phyloP scores from a whole-genome alignment of 164 flowering plant genomes.

The Taxillus chinensis region DNA sequence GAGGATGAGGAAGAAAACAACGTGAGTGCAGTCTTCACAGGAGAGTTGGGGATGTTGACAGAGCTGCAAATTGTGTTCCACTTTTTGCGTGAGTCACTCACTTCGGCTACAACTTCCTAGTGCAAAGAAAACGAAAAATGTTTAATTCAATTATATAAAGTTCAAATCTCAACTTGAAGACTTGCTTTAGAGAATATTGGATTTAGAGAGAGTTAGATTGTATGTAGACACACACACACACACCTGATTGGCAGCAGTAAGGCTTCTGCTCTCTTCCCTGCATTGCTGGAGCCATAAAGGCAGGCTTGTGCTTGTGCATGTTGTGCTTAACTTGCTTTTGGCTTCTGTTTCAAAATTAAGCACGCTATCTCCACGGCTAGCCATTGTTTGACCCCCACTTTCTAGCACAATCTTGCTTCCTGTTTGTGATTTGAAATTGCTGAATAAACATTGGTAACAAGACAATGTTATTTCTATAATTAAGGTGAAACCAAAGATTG shows the following conservation, averaged over 20 bases:
- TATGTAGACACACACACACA: not conserved
- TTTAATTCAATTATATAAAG: not conserved
- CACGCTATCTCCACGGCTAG: not conserved
- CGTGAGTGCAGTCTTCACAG: conserved; percentile 37
- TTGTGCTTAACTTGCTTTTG: not conserved
- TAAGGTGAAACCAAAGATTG: not conserved
- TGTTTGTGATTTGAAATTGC: not conserved
- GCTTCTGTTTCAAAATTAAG: not conserved
- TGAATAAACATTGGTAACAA: conserved; percentile 1
- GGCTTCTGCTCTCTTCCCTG: not conserved
- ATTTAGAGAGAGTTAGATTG: not conserved
- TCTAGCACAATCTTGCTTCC: too few relatives aligned
- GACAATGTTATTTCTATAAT: not conserved
- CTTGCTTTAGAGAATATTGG: not conserved
- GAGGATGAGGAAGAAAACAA: conserved; percentile 43
- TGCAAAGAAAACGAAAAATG: not conserved
- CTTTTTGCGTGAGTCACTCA: conserved; percentile 1
- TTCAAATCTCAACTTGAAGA: too few relatives aligned
- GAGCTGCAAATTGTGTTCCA: conserved; percentile 68
- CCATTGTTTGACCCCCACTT: not conserved
- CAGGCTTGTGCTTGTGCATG: not conserved
- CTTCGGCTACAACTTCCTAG: not conserved
- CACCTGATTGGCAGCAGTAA: not conserved
- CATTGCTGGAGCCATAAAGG: not conserved
- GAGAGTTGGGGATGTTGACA: conserved; percentile 28